Percentiles rank a stretch among this genome's conserved stretches.
phyloP scores from a whole-genome alignment of 441 rosid genomes.

The Viola pubescens region DNA sequence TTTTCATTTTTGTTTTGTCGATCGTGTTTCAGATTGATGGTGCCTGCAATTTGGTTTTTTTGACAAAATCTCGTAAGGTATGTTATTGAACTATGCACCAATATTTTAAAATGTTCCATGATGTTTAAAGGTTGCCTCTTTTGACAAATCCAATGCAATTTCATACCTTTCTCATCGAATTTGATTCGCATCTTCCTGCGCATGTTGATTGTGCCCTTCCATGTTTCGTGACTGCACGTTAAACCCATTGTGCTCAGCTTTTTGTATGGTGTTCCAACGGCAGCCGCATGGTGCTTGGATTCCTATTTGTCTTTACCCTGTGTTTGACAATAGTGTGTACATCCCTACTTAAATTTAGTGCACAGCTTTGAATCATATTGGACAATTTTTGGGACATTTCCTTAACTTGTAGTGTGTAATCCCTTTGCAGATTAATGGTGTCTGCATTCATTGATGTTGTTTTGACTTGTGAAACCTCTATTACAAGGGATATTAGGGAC shows the following conservation, averaged over 20 bases:
- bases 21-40: slow-evolving; percentile 14
- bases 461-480: slow-evolving; percentile 51
- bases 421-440: slow-evolving; percentile 72
- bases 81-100: not conserved
- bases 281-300: too few species aligned
- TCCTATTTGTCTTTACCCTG: too few species aligned
- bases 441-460: slow-evolving; percentile 43
- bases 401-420: not conserved
- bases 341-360: too few species aligned
- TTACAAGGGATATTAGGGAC: slow-evolving; percentile 35
- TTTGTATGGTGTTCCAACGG: too few species aligned
- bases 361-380: not conserved
- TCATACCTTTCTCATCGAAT: too few species aligned
- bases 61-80: slow-evolving; percentile 11
- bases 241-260: too few species aligned
- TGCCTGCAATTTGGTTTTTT: slow-evolving; percentile 16
- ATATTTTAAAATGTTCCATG: not conserved
- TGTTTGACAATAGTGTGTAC: too few species aligned
- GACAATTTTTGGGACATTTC: not conserved
- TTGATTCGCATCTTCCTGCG: not conserved
- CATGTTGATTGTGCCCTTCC: not conserved
- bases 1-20: not conserved
- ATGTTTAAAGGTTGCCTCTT: not conserved
- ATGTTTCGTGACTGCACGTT: too few species aligned
- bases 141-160: too few species aligned